Evolutionary conservation across 164 flowering plant species (phyloP), one percentile per base, ranked within the genome.

Genomic region (Magnolia sinica): DNA sequence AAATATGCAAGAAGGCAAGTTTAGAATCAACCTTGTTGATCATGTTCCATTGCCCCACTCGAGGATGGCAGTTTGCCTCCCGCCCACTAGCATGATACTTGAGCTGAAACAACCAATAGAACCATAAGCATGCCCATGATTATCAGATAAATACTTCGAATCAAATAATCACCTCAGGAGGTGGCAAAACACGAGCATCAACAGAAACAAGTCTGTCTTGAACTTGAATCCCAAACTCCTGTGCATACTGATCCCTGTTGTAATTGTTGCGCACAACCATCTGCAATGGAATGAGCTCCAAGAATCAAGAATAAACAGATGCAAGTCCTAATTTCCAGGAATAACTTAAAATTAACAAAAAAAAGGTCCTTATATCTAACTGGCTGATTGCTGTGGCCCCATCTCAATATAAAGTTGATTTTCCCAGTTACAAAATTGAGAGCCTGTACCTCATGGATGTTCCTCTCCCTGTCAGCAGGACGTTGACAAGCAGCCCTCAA

Each of bases 31-130:
- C 99, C 90, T 88, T 87, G 74, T 91, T 81, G 0, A 90, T 94
- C 99, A 96, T 94, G 45, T 94, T 96, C 99, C 99, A 96, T 22
- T 86, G 90, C 0, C 99, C 99, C n/a, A 87, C 84, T 7, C 77
- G 67, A 2, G 99, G 99, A 50, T 83, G 82, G 37, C 88, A 86
- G 23, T 31, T 75, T 8, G 67, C 7, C 29, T 91, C 91, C 22
- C 74, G 76, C 2, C 98, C 95, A 63, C 78, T 74, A 0, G 84
- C 89, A 82, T 89, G 91, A 74, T 94, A 96, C 74, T 84, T 86
- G 9, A 96, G 89, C 98, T 96, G 85, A 79, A 70, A 64, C 64
- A 76, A 4, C 11, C 45, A 18, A 61, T 1, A 50, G 23, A 37
- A 37, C 5, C 45, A 37, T 37, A 37, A 37, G 45, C 45, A 37